Evolutionary conservation across 768 basidiomycete genomes (phyloP).

Genomic region (Pisolithus tinctorius): DNA sequence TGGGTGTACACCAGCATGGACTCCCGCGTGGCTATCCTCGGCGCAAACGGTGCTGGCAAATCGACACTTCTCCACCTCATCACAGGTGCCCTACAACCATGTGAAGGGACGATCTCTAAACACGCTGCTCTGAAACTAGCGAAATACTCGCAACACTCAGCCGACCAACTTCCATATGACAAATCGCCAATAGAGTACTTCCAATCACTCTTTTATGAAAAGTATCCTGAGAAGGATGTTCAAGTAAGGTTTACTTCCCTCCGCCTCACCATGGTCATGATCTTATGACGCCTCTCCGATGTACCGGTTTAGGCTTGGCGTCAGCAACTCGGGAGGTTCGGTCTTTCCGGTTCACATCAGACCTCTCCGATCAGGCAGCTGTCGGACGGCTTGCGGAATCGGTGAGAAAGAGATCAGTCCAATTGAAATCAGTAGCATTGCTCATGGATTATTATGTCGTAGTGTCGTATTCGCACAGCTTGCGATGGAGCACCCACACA

Average conservation of each 20-base stretch:
- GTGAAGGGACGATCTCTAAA: constrained; percentile 81
- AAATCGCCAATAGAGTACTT: constrained; percentile 90
- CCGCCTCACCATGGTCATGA: constrained; percentile 4
- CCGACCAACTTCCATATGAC: constrained; percentile 96
- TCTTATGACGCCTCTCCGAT: constrained; percentile 5
- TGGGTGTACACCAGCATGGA: constrained; percentile 59
- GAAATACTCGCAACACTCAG: constrained; percentile 98
- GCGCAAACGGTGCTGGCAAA: constrained; percentile 93
- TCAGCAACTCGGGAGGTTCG: constrained; percentile 91
- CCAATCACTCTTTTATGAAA: constrained; percentile 67
- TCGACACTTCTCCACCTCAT: constrained; percentile 89
- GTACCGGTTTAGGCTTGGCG: constrained; percentile 76
- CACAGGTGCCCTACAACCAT: constrained; percentile 73
- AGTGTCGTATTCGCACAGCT: constrained; percentile 95
- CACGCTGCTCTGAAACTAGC: constrained; percentile 89
- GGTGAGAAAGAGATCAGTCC: constrained; percentile 38
- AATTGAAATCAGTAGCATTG: constrained; percentile 8
- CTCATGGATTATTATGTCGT: constrained; percentile 13
- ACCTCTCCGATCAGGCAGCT: constrained; percentile 90
- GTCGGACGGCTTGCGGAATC: constrained; percentile 94
- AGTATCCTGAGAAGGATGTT: constrained; percentile 91
- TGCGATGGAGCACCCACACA: constrained; percentile 96
- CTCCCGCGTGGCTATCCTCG: constrained; percentile 91
- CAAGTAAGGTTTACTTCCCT: constrained; percentile 33
- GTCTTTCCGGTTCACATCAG: constrained; percentile 90